Evolutionary conservation across 164 flowering plant genomes (phyloP).

Genomic region (Vitis cinerea): DNA sequence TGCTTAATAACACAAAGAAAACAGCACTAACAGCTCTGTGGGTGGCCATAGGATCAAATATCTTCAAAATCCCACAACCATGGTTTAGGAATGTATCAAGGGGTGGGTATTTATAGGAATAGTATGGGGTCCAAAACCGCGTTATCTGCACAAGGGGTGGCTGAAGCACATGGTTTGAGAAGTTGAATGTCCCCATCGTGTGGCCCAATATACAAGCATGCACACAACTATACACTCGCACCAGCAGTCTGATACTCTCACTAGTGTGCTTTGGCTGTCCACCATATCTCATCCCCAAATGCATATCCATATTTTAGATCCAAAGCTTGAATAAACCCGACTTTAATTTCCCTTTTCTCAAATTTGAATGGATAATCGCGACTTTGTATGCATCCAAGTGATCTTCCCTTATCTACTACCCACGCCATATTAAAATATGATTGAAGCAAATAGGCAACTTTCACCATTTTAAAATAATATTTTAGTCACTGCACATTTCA

Average conservation of each 20-base stretch:
- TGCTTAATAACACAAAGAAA: constrained; percentile 21
- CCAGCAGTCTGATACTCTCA: background rate
- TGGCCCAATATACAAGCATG: constrained; percentile 4
- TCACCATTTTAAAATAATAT: too few species aligned
- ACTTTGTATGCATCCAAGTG: too few species aligned
- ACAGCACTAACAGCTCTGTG: constrained; percentile 10
- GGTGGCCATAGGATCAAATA: constrained; percentile 16
- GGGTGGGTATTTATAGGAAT: constrained; percentile 19
- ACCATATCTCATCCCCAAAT: background rate
- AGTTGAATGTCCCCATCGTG: constrained; percentile 6
- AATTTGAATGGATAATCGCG: too few species aligned
- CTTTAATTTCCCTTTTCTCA: too few species aligned
- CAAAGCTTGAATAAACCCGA: too few species aligned
- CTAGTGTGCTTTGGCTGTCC: constrained; percentile 8
- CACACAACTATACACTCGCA: too few species aligned
- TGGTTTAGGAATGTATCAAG: background rate
- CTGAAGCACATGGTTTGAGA: constrained; percentile 12
- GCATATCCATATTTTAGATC: too few species aligned
- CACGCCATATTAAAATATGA: too few species aligned
- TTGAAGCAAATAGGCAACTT: too few species aligned
- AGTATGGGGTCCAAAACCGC: constrained; percentile 7
- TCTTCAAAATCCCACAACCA: background rate
- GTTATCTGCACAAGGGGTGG: constrained; percentile 9
- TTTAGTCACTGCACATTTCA: too few species aligned
- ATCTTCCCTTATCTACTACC: too few species aligned